phyloP scores from a whole-genome alignment of 257 asterid species.

The Solanum lycopersicoides region DNA sequence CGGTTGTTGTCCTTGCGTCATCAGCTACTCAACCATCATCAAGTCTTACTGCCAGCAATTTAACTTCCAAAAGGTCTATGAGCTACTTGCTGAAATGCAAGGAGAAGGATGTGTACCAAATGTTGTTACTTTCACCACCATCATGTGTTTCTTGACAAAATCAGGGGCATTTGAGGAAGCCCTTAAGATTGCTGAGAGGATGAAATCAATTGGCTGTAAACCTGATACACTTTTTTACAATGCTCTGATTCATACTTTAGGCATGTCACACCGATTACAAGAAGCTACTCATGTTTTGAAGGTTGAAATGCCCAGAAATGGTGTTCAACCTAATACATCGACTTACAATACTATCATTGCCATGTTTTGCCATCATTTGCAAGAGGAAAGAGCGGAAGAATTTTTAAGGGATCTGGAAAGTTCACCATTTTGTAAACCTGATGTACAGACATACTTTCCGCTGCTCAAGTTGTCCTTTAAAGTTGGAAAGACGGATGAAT shows the following conservation, averaged over 20 bases:
- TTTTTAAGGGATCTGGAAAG: conserved; percentile 41
- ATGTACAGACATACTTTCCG: conserved; percentile 66
- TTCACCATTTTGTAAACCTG: conserved; percentile 65
- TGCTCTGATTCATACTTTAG: conserved; percentile 60
- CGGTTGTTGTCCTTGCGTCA: conserved; percentile 63
- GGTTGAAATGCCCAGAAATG: conserved; percentile 43
- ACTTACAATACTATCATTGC: conserved; percentile 79
- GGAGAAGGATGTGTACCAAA: conserved; percentile 53
- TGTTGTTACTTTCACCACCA: conserved; percentile 65
- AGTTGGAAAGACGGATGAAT: conserved; percentile 21
- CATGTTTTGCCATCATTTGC: conserved; percentile 55
- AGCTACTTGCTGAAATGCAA: conserved; percentile 76
- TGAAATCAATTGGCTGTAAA: conserved; percentile 51
- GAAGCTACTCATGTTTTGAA: conserved; percentile 44
- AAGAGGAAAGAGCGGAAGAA: conserved; percentile 40
- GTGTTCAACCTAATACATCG: conserved; percentile 50
- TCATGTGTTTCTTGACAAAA: conserved; percentile 62
- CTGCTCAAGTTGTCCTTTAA: conserved; percentile 46
- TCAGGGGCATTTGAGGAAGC: conserved; percentile 51
- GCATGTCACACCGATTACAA: conserved; percentile 36
- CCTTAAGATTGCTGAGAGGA: conserved; percentile 44
- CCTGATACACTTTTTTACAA: conserved; percentile 72
- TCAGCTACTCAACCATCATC: conserved; percentile 68
- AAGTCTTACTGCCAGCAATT: conserved; percentile 47
- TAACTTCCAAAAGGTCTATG: conserved; percentile 44